Conservation (phyloP, 169 alveolate species). For the Plasmodium berghei region DNA sequence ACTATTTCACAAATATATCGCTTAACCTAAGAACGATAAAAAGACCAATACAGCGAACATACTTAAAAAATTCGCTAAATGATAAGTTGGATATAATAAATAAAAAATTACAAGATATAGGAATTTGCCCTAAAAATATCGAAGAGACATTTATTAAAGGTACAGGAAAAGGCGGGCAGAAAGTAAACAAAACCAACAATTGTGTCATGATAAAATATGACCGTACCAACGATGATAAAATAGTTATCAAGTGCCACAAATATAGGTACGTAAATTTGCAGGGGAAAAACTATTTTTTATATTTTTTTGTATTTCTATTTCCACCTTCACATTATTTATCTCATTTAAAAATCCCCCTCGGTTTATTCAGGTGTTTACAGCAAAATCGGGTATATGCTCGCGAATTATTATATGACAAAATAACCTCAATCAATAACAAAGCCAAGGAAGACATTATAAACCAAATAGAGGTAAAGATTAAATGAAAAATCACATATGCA, state of each 20-base stretch:
- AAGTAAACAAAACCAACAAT: conserved; percentile 89
- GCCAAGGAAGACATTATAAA: conserved; percentile 12
- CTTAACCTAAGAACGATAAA: not conserved
- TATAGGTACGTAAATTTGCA: conserved; percentile 45
- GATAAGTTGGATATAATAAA: conserved; percentile 52
- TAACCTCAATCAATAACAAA: conserved; percentile 59
- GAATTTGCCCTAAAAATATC: conserved; percentile 72
- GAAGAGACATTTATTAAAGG: conserved; percentile 87
- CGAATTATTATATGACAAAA: conserved; percentile 74
- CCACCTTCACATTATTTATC: not conserved
- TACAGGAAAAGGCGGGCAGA: conserved; percentile 93
- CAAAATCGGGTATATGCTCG: conserved; percentile 84
- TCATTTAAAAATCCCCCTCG: not conserved
- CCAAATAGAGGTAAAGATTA: conserved; percentile 18
- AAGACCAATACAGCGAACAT: conserved; percentile 5
- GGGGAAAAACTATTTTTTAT: not conserved
- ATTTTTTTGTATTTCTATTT: not conserved
- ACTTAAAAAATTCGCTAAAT: conserved; percentile 57
- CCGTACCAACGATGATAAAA: conserved; percentile 70
- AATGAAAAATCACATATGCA: not conserved
- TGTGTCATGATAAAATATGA: conserved; percentile 87
- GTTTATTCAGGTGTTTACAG: conserved; percentile 60
- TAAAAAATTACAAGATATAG: conserved; percentile 69
- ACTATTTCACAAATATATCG: not conserved
- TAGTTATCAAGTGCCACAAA: conserved; percentile 79